A percentile compares a stretch with the other conserved stretches of the same genome.
Evolutionary conservation across 2,329 filamentous ascomycete genomes (phyloP).

Genomic region (Aspergillus caelatus): DNA sequence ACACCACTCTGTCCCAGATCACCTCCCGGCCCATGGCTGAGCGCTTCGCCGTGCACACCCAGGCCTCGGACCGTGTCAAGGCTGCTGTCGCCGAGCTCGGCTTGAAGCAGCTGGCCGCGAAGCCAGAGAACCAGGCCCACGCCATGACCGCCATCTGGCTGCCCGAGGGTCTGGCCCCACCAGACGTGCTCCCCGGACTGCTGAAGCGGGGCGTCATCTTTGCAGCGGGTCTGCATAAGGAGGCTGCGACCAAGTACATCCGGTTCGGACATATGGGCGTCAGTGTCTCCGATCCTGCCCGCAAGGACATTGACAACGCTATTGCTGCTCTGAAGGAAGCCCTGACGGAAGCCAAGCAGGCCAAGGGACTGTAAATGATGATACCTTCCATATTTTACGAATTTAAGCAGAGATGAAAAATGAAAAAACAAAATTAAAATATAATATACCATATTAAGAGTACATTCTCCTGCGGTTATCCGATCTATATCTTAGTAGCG

Average conservation of each 20-base stretch:
- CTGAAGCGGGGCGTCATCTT: constrained; percentile 89
- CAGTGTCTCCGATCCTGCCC: constrained; percentile 77
- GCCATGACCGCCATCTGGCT: constrained; percentile 98
- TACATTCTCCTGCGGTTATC: background rate
- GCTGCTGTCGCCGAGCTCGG: constrained; percentile 77
- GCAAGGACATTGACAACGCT: constrained; percentile 82
- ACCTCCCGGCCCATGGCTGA: constrained; percentile 77
- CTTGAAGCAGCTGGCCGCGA: constrained; percentile 80
- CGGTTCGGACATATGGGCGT: constrained; percentile 98
- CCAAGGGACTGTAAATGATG: constrained; percentile 45
- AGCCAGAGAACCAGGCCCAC: constrained; percentile 89
- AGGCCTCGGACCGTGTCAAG: constrained; percentile 83
- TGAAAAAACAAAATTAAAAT: background rate
- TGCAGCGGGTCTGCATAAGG: constrained; percentile 93
- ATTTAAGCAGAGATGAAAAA: background rate
- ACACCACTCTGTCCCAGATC: constrained; percentile 86
- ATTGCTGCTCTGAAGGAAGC: constrained; percentile 75
- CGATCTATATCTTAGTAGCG: background rate
- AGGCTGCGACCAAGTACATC: constrained; percentile 90
- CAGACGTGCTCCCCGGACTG: constrained; percentile 83
- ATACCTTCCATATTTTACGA: background rate
- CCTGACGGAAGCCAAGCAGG: constrained; percentile 72
- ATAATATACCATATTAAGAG: background rate
- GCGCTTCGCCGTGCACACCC: constrained; percentile 79
- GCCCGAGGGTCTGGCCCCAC: constrained; percentile 77